Conservation (phyloP, 2,329 filamentous ascomycete genomes). For the Sporothrix variecibatus region DNA sequence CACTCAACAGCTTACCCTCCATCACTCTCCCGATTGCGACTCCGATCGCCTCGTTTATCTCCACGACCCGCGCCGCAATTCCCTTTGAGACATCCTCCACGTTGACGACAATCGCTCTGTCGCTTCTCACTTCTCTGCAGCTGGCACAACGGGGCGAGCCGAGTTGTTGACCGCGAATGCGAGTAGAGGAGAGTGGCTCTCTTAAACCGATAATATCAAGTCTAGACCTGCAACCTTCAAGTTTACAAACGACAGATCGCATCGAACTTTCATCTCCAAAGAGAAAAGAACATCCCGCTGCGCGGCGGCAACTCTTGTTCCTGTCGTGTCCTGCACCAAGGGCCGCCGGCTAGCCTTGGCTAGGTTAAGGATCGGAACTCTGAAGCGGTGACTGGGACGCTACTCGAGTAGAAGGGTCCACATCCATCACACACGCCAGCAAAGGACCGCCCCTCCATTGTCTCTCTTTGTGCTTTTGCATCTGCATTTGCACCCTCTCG, state of each 20-base stretch:
- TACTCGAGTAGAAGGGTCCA: constrained; percentile 26
- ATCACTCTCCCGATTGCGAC: not conserved
- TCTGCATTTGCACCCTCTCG: not conserved
- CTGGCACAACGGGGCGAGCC: constrained; percentile 4
- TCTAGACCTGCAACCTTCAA: not conserved
- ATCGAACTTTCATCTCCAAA: not conserved
- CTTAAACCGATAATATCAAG: not conserved
- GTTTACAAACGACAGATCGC: not conserved
- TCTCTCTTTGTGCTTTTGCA: not conserved
- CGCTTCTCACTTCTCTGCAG: not conserved
- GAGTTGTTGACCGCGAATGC: not conserved
- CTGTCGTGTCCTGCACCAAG: constrained; percentile 17
- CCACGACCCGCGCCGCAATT: not conserved
- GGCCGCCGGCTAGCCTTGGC: constrained; percentile 12
- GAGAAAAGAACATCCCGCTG: not conserved
- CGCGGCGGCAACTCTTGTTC: constrained; percentile 12
- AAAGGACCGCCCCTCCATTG: constrained; percentile 21
- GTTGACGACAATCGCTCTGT: not conserved
- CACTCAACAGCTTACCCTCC: not conserved
- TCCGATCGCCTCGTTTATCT: constrained; percentile 16
- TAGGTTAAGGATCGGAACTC: not conserved
- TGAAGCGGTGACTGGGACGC: constrained; percentile 28
- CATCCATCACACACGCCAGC: constrained; percentile 21
- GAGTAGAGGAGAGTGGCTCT: not conserved
- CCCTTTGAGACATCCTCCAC: constrained; percentile 4